Evolutionary conservation across 345 rosid species (phyloP), one percentile per base, ranked within the genome.

Genomic region (Aethionema arabicum): DNA sequence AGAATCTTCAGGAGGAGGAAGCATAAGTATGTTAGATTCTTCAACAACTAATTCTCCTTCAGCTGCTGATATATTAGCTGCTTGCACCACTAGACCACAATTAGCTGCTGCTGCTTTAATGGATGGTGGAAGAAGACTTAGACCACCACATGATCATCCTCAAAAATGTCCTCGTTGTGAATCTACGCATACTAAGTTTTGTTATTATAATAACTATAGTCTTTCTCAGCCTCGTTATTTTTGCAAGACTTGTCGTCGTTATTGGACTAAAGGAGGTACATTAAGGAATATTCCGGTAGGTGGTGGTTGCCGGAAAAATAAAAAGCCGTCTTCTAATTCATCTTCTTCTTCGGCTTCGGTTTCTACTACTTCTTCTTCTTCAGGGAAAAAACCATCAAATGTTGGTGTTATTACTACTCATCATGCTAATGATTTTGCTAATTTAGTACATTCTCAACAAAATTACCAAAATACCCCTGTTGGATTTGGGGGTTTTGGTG

Each of bases 241-340:
- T 56, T 92, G 98, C 88, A 92, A 92, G 78, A 84, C 96, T 41
- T 92, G 96, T 71, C 77, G 98, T 58, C 83, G 98, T 82, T 92
- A 92, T 80, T 92, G 97, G 98, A 92, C 96, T 53, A 87, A 92
- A 77, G 98, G 98, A 3, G 98, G 98, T 39, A 92, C 96, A 33
- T 65, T 89, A 7, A 75, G 96, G 66, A 92, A 92, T 83, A 92
- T 92, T 52, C 98, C 98, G 0, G 98, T 92, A 3, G 98, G 98
- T 29, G 98, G 98, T 21, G 96, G 96, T 42, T 92, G 96, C 72
- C 79, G 96, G 41, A 92, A 89, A 79, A 92, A 83, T 80, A 89
- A 83, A 82, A 92, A 85, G 50, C 68, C 73, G 5, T 59, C 71
- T 59, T 66, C 76, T 11, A 52, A 72, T 11, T 56, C 47, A 45